These are phyloP conservation scores for Aspergillus phoenicis DNA, from an alignment of 2,329 filamentous ascomycete genomes.

Conservation along the genomic window DNA sequence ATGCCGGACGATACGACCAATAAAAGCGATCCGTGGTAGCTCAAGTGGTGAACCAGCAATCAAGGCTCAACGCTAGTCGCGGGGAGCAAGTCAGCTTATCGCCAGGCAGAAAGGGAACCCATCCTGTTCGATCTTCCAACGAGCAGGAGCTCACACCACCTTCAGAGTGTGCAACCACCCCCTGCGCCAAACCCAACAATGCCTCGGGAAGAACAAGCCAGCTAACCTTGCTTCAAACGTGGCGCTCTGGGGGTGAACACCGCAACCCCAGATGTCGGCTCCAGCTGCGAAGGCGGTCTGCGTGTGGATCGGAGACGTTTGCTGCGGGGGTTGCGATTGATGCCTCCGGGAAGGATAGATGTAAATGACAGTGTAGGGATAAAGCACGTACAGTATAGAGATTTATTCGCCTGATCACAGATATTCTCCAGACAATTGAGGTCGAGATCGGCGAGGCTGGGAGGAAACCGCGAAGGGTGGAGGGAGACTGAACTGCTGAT, in stretches of 20 bases:
- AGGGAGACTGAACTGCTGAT: not conserved
- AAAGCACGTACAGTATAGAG: slow-evolving; percentile 41
- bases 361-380: not conserved
- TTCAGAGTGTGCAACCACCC: not conserved
- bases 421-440: not conserved
- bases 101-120: not conserved
- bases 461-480: not conserved
- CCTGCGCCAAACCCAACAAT: not conserved
- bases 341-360: not conserved
- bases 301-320: not conserved
- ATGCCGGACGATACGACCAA: slow-evolving; percentile 23
- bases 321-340: not conserved
- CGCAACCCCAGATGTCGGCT: not conserved
- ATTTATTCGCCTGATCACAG: not conserved
- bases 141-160: not conserved
- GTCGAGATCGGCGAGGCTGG: not conserved
- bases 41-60: slow-evolving; percentile 12
- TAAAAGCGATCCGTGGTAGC: slow-evolving; percentile 27
- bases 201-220: not conserved
- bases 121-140: not conserved
- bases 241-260: not conserved
- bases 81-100: slow-evolving; percentile 10
- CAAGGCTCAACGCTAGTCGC: slow-evolving; percentile 11
- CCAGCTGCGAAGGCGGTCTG: slow-evolving; percentile 14
- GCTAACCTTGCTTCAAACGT: not conserved